Evolutionary conservation across 345 rosid genomes (phyloP), one percentile per base, ranked within the genome.

Genomic region (Salix purpurea): DNA sequence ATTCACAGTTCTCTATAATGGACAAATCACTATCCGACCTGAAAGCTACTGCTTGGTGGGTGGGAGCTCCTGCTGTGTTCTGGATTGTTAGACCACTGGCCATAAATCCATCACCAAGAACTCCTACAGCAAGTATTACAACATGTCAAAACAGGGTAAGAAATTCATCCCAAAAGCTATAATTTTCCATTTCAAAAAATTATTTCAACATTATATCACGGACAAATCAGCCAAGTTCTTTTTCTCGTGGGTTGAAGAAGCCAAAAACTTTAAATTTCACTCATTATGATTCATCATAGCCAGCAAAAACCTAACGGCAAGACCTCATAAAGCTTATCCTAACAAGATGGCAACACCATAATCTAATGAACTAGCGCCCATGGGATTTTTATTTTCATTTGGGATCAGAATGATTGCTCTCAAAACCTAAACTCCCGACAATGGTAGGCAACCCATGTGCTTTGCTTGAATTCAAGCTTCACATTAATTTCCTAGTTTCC

Each of bases 81-180:
- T 84, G 85, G 79, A 95, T 73, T 2, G 99, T 93, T 61, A 95
- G 74, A 30, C 89, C 93, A 73, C 89, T 88, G 6, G 98, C 98
- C 99, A 95, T 93, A 83, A 95, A 95, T 42, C 99, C 99, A 82
- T 95, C 97, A 24, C 99, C 98, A 44, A 85, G 71, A 78, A 93
- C 92, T 60, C 93, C 99, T 95, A 87, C 56, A 73, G 42, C 60
- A 78, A 0, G 46, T 30, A 15, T 68, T 10, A 46, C n/a, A 39
- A 56, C 68, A 34, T 34, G 23, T 66, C 32, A 69, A 24, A 34
- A 9, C 1, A 14, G 30, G 56, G 13, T 3, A 16, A 66, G 44
- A 36, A 37, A 67, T 67, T 36, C 6, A 11, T 37, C 48, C 21
- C 23, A 14, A n/a, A 39, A 37, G 11, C 48, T 15, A 37, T 40